Base-by-base conservation (phyloP, 1,139 yeast species). In the Debaryomyces udenii region DNA sequence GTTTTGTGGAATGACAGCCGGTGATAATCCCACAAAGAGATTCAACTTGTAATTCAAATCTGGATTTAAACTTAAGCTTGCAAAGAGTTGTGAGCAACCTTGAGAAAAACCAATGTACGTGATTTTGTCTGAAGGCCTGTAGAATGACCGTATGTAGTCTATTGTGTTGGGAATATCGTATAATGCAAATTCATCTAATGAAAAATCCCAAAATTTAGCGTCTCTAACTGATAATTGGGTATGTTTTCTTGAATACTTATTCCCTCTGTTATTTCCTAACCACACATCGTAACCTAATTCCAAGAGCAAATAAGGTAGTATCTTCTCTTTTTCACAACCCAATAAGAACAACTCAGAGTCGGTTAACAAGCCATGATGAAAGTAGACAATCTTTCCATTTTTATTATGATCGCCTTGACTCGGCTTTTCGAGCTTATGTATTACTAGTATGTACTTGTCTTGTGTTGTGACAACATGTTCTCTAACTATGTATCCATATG, bases 101-200 rank as follows among this genome's bases (percentile, higher is more conserved):
- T 73, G 78, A 13, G 75, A 68, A 44, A 73, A 73, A 3, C 78
- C 78, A 27, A 73, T 57, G 42, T 68, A 73, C 2, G 65, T 59
- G 24, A 72, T 52, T 37, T 53, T 49, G 16, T 35, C 34, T 4
- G 32, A 26, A 3, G 39, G 41, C 10, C 32, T 27, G 41, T 59
- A 57, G 35, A 44, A 46, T 9, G 48, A 41, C 23, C 35, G 38
- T 15, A 89, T 78, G 58, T 86, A 86, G 49, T 78, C 77, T 10
- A 89, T 74, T 4, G 85, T 73, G 50, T 83, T 80, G 2, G 96
- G 96, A 32, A 89, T 86, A 57, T 89, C 96, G 55, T 76, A 85
- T 47, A 84, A 63, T 2, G 96, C 94, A 63, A 85, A 86, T 57
- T 89, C 95, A 62, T 89, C 96, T 38, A 89, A 73, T 17, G 91